These are phyloP conservation scores for Calcarisporium arbuscula DNA, from an alignment of 2,329 filamentous ascomycete species.

Conservation along the genomic window DNA sequence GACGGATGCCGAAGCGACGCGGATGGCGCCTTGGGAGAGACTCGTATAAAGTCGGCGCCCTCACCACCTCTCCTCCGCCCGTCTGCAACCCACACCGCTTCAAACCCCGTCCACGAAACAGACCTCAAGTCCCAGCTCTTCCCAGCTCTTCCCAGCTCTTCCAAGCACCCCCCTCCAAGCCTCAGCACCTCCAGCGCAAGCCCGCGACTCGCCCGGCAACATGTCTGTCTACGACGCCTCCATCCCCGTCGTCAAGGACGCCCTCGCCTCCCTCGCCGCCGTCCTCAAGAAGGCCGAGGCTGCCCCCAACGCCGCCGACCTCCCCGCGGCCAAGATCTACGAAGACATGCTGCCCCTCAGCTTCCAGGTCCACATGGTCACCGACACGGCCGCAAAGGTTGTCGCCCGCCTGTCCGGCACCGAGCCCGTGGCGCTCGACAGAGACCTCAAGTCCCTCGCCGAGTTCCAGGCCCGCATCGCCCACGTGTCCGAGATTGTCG, in stretches of 20 bases:
- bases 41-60: too few species aligned
- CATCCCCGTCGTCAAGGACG: conserved; percentile 23
- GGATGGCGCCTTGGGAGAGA: too few species aligned
- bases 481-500: conserved; percentile 21
- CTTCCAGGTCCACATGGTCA: conserved; percentile 31
- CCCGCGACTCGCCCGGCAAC: too few species aligned
- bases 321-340: conserved; percentile 26
- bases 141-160: too few species aligned
- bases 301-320: conserved; percentile 22
- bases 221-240: conserved; percentile 36
- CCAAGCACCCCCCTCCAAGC: too few species aligned
- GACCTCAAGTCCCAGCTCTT: too few species aligned
- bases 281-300: conserved; percentile 31
- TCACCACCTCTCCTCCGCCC: too few species aligned
- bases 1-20: too few species aligned
- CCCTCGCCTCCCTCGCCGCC: conserved; percentile 23
- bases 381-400: conserved; percentile 24
- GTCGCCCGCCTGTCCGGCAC: conserved; percentile 25
- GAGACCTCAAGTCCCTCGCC: conserved; percentile 27
- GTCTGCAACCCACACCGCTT: too few species aligned
- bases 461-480: conserved; percentile 28
- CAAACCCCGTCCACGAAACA: too few species aligned
- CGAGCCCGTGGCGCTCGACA: conserved; percentile 17
- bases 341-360: conserved; percentile 37
- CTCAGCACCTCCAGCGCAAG: too few species aligned